These are phyloP conservation scores for Spathaspora sp. DNA, from an alignment of 805 yeast genomes.

Conservation along the genomic window DNA sequence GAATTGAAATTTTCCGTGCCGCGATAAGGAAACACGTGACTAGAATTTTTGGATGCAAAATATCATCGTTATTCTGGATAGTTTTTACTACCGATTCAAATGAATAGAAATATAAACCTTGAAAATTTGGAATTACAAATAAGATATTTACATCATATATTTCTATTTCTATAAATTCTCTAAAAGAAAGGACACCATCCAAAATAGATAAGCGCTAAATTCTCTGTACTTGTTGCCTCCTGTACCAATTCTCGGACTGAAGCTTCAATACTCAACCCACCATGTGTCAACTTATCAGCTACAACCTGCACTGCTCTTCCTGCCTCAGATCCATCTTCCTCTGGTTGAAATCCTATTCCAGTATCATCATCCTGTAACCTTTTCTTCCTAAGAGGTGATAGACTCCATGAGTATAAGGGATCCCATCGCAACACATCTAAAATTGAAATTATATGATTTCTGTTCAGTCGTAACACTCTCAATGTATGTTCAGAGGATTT, in stretches of 20 bases:
- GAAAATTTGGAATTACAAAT: too few species aligned
- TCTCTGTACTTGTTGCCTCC: slow-evolving; percentile 65
- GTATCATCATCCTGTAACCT: slow-evolving; percentile 45
- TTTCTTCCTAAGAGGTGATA: slow-evolving; percentile 67
- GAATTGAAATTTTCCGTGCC: not conserved
- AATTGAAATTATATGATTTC: slow-evolving; percentile 71
- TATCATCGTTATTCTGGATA: too few species aligned
- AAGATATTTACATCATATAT: not conserved
- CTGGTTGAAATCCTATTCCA: slow-evolving; percentile 13
- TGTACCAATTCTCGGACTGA: slow-evolving; percentile 75
- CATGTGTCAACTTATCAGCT: slow-evolving; percentile 59
- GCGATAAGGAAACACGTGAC: not conserved
- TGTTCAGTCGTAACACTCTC: slow-evolving; percentile 59
- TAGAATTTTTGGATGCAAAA: not conserved
- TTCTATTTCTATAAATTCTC: not conserved
- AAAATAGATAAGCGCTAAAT: slow-evolving; percentile 69
- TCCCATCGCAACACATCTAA: slow-evolving; percentile 86
- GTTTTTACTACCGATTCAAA: too few species aligned
- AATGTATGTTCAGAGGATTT: slow-evolving; percentile 72
- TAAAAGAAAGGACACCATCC: slow-evolving; percentile 84
- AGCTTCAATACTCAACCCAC: slow-evolving; percentile 77
- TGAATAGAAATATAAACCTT: too few species aligned
- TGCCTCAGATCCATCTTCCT: slow-evolving; percentile 65
- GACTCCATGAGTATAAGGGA: slow-evolving; percentile 88
- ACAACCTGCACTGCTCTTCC: slow-evolving; percentile 74